Conservation (phyloP, 176 grass and related monocot species). For the Oryza nivara region DNA sequence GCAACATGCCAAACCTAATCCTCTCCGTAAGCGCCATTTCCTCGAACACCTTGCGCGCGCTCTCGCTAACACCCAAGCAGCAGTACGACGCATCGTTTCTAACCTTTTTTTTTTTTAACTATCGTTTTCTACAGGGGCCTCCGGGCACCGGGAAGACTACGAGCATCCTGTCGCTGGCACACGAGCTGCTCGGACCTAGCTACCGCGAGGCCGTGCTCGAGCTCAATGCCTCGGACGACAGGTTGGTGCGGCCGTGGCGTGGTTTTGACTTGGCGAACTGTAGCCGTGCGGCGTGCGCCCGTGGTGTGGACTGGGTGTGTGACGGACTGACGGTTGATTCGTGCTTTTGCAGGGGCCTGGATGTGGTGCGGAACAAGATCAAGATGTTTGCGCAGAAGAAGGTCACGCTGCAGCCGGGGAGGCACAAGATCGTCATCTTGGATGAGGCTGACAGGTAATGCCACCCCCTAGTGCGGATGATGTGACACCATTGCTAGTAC, state of each 20-base stretch:
- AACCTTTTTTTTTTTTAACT: not conserved
- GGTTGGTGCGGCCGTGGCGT: conserved; percentile 42
- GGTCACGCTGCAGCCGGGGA: conserved; percentile 77
- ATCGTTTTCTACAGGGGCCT: conserved; percentile 57
- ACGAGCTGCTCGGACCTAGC: conserved; percentile 90
- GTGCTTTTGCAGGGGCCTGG: conserved; percentile 69
- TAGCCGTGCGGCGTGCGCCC: too few relatives aligned
- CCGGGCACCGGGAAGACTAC: conserved; percentile 95
- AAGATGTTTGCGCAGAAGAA: conserved; percentile 99
- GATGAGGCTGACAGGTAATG: conserved; percentile 96
- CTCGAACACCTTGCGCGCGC: conserved; percentile 30
- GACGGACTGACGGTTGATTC: not conserved
- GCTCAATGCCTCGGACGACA: conserved; percentile 95
- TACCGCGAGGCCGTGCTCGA: conserved; percentile 89
- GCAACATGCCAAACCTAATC: conserved; percentile 98
- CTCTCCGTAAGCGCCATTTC: conserved; percentile 73
- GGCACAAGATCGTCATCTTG: conserved; percentile 91
- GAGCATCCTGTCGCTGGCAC: conserved; percentile 91
- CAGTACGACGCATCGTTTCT: not conserved
- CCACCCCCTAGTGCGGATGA: not conserved
- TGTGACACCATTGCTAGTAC: not conserved
- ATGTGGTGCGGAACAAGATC: conserved; percentile 97
- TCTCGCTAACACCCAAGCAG: not conserved
- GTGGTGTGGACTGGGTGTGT: not conserved
- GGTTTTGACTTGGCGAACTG: not conserved